Conservation (phyloP, 345 rosid genomes). For the Theobroma cacao region DNA sequence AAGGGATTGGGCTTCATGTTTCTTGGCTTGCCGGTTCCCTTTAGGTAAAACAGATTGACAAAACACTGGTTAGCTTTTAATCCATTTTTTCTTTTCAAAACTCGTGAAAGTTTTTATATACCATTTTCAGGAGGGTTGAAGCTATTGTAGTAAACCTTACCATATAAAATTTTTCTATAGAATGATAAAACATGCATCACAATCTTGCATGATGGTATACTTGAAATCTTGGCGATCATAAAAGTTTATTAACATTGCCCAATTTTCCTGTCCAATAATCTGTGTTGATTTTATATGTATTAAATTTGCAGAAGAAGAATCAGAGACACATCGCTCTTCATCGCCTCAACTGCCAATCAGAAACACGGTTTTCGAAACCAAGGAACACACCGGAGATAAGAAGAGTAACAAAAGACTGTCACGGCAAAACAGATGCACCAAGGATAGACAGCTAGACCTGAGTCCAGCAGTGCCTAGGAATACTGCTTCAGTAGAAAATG, state of each 20-base stretch:
- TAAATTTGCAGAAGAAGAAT: conserved; percentile 37
- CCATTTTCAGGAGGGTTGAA: background rate
- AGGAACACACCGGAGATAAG: conserved; percentile 17
- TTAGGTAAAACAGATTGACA: conserved; percentile 30
- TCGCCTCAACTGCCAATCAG: conserved; percentile 12
- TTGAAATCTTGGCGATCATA: background rate
- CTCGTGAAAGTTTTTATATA: no score
- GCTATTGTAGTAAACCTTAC: background rate
- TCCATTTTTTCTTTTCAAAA: background rate
- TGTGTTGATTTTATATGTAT: background rate
- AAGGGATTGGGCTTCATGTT: conserved; percentile 62
- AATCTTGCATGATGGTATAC: background rate
- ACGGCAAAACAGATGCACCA: conserved; percentile 28
- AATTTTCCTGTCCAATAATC: background rate
- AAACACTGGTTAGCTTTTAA: background rate
- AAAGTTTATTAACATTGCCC: background rate
- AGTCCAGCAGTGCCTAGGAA: background rate
- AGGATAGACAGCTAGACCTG: background rate
- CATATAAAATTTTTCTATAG: background rate
- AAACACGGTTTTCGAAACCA: conserved; percentile 16
- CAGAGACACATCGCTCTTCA: conserved; percentile 19
- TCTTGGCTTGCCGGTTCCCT: conserved; percentile 53
- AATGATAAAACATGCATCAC: no score
- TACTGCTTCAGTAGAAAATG: background rate
- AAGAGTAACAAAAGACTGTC: conserved; percentile 23